Evolutionary conservation across 768 basidiomycete species (phyloP).

Genomic region (Auriculariales sp.): DNA sequence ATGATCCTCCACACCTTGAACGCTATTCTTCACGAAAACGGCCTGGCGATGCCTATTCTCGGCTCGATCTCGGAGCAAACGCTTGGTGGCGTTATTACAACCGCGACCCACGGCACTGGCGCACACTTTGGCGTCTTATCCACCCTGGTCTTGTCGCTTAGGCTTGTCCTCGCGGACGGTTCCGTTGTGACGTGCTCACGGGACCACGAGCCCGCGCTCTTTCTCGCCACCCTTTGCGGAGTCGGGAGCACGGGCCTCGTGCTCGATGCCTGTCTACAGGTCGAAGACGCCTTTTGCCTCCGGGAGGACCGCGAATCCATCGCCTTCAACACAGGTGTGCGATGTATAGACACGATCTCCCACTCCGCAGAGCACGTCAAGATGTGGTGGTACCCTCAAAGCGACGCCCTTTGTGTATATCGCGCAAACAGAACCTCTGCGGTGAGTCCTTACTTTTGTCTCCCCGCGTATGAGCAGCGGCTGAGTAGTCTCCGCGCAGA

Average conservation of each 20-base stretch:
- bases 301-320: conserved; percentile 52
- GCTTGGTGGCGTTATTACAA: conserved; percentile 81
- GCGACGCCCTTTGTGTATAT: conserved; percentile 55
- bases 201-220: conserved; percentile 51
- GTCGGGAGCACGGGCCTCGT: conserved; percentile 86
- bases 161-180: conserved; percentile 66
- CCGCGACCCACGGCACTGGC: conserved; percentile 91
- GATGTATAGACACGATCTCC: conserved; percentile 39
- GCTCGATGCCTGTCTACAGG: conserved; percentile 56
- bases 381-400: conserved; percentile 89
- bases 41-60: conserved; percentile 79
- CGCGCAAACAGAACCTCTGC: conserved; percentile 61
- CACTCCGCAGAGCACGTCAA: conserved; percentile 74
- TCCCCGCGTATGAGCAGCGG: too few species aligned
- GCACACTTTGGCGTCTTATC: conserved; percentile 67
- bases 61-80: conserved; percentile 97
- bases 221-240: conserved; percentile 81
- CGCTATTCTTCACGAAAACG: conserved; percentile 40
- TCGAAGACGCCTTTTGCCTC: conserved; percentile 72
- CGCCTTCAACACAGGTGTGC: conserved; percentile 47
- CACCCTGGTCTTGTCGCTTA: conserved; percentile 60
- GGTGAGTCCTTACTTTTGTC: conserved; percentile 28
- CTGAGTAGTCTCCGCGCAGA: too few species aligned
- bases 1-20: conserved; percentile 69
- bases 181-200: conserved; percentile 48